A percentile compares a stretch with the other conserved stretches of the same genome.
Conservation (phyloP, 2,329 filamentous ascomycete genomes). For the Arthrobotrys sinensis region DNA sequence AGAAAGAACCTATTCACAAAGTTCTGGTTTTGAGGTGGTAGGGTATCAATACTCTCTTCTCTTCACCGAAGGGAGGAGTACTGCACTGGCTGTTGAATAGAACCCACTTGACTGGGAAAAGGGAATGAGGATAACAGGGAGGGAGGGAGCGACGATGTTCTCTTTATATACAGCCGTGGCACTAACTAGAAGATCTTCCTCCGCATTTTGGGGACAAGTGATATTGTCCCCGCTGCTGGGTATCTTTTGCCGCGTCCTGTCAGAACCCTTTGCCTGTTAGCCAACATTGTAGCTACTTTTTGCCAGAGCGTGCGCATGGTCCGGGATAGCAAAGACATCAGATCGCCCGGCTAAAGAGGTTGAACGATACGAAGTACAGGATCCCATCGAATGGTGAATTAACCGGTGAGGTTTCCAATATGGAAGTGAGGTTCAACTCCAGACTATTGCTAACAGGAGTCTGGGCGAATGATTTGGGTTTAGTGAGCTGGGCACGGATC, state of each 20-base stretch:
- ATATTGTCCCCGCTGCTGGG: slow-evolving; percentile 37
- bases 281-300: slow-evolving; percentile 2
- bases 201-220: slow-evolving; percentile 46
- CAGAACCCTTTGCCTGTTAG: slow-evolving; percentile 14
- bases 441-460: slow-evolving; percentile 1
- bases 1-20: slow-evolving; percentile 53
- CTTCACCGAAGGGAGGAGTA: slow-evolving; percentile 60
- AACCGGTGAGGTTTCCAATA: slow-evolving; percentile 36
- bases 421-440: slow-evolving; percentile 31
- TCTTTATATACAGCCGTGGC: slow-evolving; percentile 56
- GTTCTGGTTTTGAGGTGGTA: slow-evolving; percentile 36
- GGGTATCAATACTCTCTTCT: slow-evolving; percentile 52
- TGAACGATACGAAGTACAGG: slow-evolving; percentile 53
- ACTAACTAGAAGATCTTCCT: slow-evolving; percentile 23
- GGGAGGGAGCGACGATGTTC: slow-evolving; percentile 44
- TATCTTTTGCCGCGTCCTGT: slow-evolving; percentile 47
- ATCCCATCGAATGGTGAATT: slow-evolving; percentile 37
- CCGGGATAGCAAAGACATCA: slow-evolving; percentile 53
- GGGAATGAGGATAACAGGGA: slow-evolving; percentile 44
- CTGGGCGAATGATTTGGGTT: slow-evolving; percentile 27
- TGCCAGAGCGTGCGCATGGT: slow-evolving; percentile 50
- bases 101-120: slow-evolving; percentile 58
- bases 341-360: slow-evolving; percentile 59
- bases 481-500: slow-evolving; percentile 52
- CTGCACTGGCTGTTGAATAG: slow-evolving; percentile 51